Base-by-base conservation (phyloP, 108 stramenopile species). In the Bacterosira constricta region DNA sequence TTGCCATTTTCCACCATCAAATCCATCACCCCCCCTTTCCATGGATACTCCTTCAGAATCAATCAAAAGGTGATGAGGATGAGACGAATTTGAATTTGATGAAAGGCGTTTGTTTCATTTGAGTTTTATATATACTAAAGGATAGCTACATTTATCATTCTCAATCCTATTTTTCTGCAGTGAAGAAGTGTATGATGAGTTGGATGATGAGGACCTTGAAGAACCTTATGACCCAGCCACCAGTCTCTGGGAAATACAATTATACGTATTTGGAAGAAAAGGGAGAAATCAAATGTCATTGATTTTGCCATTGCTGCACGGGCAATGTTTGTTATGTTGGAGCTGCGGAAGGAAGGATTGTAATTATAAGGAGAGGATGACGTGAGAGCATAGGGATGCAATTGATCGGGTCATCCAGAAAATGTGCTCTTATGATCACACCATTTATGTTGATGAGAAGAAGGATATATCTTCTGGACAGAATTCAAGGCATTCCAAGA, bases 251-350 rank as follows among this genome's bases (percentile, higher is more conserved):
- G 69, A 2, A 23, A 29, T 3, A 35, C 17, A 37, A 25, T 70
- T 6, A 12, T 59, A 12, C 25, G 25, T 4, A 25, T 34, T 20
- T 70, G 69, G 69, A 20, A 36, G 23, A 38, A 41, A 10, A 6
- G 55, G 8, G 36, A 47, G 38, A 7, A 6, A 9, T 4, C 26
- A 10, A 27, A 59, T 20, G 44, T 39, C 12, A 20, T 23, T 35
- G 67, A 59, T 1, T 57, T 25, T 42, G 55, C 67, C n/a, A 41
- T 69, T 31, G 20, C 44, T 23, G 55, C 50, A 15, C 57, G 67
- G 67, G 39, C 58, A 20, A 3, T 69, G 34, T 57, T 13, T 32
- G 42, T 69, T 7, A 25, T 57, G 35, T 3, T 18, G 12, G 57
- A 57, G 6, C 9, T 70, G 0, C 23, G 44, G 25, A 9, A 5